Evolutionary conservation across 805 yeast species (phyloP).

Genomic region (Lipomyces lipofer): DNA sequence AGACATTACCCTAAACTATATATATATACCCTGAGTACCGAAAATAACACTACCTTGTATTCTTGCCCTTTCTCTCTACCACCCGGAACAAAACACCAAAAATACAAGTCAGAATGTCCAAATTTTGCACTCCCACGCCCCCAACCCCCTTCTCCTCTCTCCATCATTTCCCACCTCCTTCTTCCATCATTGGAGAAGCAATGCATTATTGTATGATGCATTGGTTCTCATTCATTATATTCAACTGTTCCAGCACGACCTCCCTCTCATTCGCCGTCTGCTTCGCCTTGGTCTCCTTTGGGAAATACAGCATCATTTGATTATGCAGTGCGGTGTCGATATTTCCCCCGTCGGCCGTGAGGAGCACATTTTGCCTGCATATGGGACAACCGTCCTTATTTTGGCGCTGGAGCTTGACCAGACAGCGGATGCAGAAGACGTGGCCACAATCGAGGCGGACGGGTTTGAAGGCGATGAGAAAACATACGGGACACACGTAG

Average conservation of each 20-base stretch:
- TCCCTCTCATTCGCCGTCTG: conserved; percentile 55
- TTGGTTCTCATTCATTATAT: background rate
- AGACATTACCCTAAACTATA: too few species aligned
- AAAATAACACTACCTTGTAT: too few species aligned
- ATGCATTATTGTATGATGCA: conserved; percentile 1
- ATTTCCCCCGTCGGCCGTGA: conserved; percentile 59
- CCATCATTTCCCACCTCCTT: too few species aligned
- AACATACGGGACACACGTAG: conserved; percentile 72
- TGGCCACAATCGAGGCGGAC: conserved; percentile 64
- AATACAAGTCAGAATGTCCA: too few species aligned
- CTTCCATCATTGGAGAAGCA: background rate
- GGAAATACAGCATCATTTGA: conserved; percentile 61
- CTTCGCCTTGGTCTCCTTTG: conserved; percentile 64
- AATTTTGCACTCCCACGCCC: too few species aligned
- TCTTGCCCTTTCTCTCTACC: too few species aligned
- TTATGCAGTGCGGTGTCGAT: conserved; percentile 56
- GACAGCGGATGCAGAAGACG: conserved; percentile 69
- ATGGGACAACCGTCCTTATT: conserved; percentile 65
- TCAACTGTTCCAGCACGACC: conserved; percentile 45
- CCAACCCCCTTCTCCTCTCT: too few species aligned
- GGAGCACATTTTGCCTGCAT: conserved; percentile 56
- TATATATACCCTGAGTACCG: too few species aligned
- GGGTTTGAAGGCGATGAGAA: conserved; percentile 70
- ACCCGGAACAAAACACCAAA: too few species aligned
- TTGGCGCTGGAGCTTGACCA: conserved; percentile 65